These are phyloP conservation scores for Beauveria sp. DNA, from an alignment of 2,329 filamentous ascomycete genomes.

Conservation along the genomic window DNA sequence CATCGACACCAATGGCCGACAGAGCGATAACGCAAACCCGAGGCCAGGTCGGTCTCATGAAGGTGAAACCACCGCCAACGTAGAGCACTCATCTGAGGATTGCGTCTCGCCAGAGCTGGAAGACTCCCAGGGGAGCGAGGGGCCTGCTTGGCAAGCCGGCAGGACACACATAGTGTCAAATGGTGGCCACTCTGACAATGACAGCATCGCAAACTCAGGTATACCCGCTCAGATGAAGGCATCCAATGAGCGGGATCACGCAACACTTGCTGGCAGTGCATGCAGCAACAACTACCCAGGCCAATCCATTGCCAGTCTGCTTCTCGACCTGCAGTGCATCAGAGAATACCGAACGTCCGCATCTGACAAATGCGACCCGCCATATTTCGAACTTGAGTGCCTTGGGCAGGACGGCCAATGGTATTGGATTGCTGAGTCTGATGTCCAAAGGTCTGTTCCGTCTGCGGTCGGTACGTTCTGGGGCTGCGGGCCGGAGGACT, in stretches of 20 bases:
- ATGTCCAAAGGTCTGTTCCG: background rate
- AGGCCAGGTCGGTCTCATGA: background rate
- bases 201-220: background rate
- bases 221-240: background rate
- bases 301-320: background rate
- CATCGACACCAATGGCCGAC: background rate
- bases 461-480: slow-evolving; percentile 1
- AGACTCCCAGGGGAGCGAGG: background rate
- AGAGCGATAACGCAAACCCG: background rate
- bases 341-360: background rate
- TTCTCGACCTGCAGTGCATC: background rate
- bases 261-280: background rate
- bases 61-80: background rate
- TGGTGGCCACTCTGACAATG: background rate
- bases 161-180: background rate
- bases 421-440: background rate
- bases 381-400: background rate
- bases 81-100: background rate
- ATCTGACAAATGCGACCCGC: background rate
- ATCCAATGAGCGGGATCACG: background rate
- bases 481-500: background rate
- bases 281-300: background rate
- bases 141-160: background rate
- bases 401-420: background rate
- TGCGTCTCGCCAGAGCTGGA: background rate